Evolutionary conservation across 441 rosid species (phyloP), one percentile per base, ranked within the genome.

Genomic region (Euphorbia celastroides): DNA sequence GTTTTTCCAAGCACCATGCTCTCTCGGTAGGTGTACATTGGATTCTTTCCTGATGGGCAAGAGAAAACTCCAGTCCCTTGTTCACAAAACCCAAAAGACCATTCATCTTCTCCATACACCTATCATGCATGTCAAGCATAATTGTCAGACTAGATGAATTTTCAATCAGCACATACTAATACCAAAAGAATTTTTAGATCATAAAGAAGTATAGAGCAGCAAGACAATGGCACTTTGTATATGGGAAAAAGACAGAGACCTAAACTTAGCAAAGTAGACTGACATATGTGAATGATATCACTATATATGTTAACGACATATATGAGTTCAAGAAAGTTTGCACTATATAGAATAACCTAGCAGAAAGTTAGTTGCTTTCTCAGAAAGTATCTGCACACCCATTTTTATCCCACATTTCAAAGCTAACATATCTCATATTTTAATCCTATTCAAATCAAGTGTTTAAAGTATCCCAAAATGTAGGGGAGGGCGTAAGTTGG

Each of bases 31-130:
- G 96, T 81, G 68, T 95, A 95, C 97, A 95, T 90, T 1, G 96
- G 98, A 74, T 95, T 95, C 79, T 84, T 86, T 68, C 91, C 79
- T 61, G 88, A 82, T 26, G 97, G 95, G 79, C 96, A 95, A 68
- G 86, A 84, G 71, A 90, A 95, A 62, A 90, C 98, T 62, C 99
- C 99, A 69, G 90, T 81, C 67, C 99, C 98, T 46, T 88, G 89
- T 46, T 92, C 98, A 51, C 97, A 95, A 73, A 80, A 95, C 62
- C 99, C 98, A 63, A 87, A 92, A 74, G 99, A 95, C 97, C 99
- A 95, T 75, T 95, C 99, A 28, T 92, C 97, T 7, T 88, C 85
- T 65, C 98, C 97, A 83, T 85, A 85, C 27, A 95, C 82, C 98
- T 95, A 83, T 60, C 36, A 42, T 25, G 30, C 25, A 46, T 4